Evolutionary conservation across 306 rosid genomes (phyloP), one percentile per base, ranked within the genome.

Genomic region (Fragaria vesca): DNA sequence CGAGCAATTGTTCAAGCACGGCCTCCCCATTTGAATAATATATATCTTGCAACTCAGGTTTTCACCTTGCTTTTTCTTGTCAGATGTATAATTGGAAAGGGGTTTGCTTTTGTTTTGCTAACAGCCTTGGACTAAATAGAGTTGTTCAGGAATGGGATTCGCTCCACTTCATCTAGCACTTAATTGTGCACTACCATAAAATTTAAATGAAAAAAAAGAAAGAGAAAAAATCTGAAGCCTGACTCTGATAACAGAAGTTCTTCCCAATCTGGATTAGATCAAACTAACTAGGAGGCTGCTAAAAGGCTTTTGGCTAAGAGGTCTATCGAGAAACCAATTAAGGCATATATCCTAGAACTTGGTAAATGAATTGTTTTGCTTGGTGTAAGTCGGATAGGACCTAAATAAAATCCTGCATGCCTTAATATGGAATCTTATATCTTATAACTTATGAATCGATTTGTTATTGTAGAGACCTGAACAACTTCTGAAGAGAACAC

Each of bases 1-100:
- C 91, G 94, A 76, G 97, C 97, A 68, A 91, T 95, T 86, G 97
- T 95, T 66, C 99, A 93, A 75, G 89, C 92, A 30, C 93, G 84
- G 62, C 98, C 97, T 78, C 93, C 92, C 68, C 91, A 95, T 93
- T 74, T 93, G 76, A 93, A 87, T 86, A 91, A 95, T 69, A 90
- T 95, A 75, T 88, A 93, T 88, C 87, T 93, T 74, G 98, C 98
- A 66, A 95, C 97, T 58, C 99, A 93, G 97, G 99, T 91, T 82
- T 69, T 75, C 75, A 36, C 78, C 69, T 16, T 76, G 40, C 71
- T 12, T 50, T 63, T 52, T 73, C 65, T 18, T 28, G 30, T 57
- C n/a, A 36, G 50, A 17, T 32, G 45, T 72, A 50, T 66, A 54
- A 48, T 24, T 18, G 62, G 55, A 26, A 67, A 21, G 57, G 1